These are phyloP conservation scores for Plicaturopsis crispa DNA, from an alignment of 768 basidiomycete genomes.

Conservation along the genomic window DNA sequence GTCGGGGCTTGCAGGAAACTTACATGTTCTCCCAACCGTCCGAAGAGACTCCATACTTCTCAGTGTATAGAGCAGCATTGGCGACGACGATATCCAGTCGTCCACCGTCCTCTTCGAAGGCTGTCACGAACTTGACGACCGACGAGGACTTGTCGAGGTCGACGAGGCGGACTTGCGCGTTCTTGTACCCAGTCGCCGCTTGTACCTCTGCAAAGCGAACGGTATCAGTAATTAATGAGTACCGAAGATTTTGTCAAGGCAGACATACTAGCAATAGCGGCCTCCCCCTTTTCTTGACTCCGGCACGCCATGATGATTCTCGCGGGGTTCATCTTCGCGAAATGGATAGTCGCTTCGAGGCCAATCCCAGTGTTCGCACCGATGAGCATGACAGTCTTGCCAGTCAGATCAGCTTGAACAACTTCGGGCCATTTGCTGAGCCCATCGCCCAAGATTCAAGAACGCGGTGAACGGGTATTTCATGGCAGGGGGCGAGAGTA, in stretches of 20 bases:
- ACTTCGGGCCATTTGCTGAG: no score
- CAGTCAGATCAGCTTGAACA: constrained; percentile 16
- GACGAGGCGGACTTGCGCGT: constrained; percentile 21
- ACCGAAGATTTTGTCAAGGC: background rate
- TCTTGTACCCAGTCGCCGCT: constrained; percentile 6
- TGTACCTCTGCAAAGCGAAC: constrained; percentile 12
- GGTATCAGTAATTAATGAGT: background rate
- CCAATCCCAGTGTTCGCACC: constrained; percentile 24
- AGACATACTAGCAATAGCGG: constrained; percentile 10
- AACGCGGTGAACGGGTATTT: no score
- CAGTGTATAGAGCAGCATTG: constrained; percentile 18
- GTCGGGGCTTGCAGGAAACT: background rate
- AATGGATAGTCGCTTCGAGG: constrained; percentile 20
- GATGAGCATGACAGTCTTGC: constrained; percentile 21
- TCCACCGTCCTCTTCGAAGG: constrained; percentile 15
- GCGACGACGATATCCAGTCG: constrained; percentile 22
- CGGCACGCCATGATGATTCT: constrained; percentile 26
- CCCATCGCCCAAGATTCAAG: no score
- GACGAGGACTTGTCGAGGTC: constrained; percentile 24
- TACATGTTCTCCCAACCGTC: constrained; percentile 38
- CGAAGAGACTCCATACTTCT: constrained; percentile 15
- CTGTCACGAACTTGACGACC: constrained; percentile 24
- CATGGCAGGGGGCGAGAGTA: no score
- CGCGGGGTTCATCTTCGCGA: constrained; percentile 23
- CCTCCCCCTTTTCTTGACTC: constrained; percentile 17